Percentiles rank a stretch among this genome's conserved stretches.
Evolutionary conservation across 2,329 filamentous ascomycete genomes (phyloP).

Genomic region (Diaporthe ilicicola): DNA sequence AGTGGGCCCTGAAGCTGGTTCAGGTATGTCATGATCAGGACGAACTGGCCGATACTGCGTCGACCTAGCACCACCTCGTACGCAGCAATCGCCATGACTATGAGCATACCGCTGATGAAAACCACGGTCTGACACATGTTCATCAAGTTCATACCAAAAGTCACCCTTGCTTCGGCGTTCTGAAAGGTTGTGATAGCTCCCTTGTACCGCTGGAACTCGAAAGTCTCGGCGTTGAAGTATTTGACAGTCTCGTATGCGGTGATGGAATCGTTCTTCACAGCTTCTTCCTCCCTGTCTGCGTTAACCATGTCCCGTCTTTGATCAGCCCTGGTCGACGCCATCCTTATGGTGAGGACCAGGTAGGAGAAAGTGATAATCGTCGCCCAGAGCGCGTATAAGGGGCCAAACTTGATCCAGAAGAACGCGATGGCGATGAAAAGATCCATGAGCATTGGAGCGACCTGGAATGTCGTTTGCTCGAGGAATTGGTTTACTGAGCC

Average conservation of each 20-base stretch:
- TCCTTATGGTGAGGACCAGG: conserved; percentile 93
- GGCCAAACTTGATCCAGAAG: conserved; percentile 81
- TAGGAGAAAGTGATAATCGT: conserved; percentile 94
- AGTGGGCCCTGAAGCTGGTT: conserved; percentile 81
- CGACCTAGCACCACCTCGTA: conserved; percentile 77
- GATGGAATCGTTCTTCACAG: conserved; percentile 98
- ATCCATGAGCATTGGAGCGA: conserved; percentile 94
- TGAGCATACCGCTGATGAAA: conserved; percentile 79
- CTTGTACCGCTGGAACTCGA: conserved; percentile 79
- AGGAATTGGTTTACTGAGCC: conserved; percentile 96
- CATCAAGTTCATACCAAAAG: conserved; percentile 80
- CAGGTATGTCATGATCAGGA: conserved; percentile 78
- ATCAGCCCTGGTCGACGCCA: conserved; percentile 92
- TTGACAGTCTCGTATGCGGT: conserved; percentile 97
- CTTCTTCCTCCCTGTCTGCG: conserved; percentile 92
- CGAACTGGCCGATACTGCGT: conserved; percentile 75
- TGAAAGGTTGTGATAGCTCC: conserved; percentile 77
- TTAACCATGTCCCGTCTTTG: conserved; percentile 95
- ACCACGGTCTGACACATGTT: conserved; percentile 83
- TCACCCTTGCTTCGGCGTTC: conserved; percentile 77
- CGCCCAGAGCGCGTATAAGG: conserved; percentile 89
- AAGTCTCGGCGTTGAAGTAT: conserved; percentile 86
- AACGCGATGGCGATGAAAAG: conserved; percentile 85
- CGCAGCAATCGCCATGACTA: conserved; percentile 77
- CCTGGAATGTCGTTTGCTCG: conserved; percentile 95